Base-by-base conservation (phyloP, 1,139 yeast genomes). In the Magnusiomyces tetraspermus region DNA sequence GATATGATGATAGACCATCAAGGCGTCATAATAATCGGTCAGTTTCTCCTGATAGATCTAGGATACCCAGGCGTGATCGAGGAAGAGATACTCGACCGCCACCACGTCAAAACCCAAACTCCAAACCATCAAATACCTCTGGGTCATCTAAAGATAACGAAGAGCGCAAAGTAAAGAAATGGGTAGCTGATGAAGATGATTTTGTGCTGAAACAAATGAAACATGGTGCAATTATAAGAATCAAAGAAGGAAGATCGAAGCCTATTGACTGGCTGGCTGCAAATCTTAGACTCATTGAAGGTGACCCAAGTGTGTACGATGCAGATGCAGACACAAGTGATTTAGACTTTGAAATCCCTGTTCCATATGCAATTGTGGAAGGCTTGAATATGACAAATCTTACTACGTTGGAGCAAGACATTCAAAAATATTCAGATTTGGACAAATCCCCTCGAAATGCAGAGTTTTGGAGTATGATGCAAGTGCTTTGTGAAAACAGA, bases 171-270 rank as follows among this genome's bases (percentile, higher is more conserved):
- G 46, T 54, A 23, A 60, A 54, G 24, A 61, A 62, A 51, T 65
- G 72, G 69, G 65, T 64, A 22, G 63, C 64, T 1, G 63, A 61
- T 31, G 73, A 69, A 51, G 69, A 66, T 44, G 59, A 56, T 21
- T 70, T 69, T 55, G 63, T 63, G 41, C 56, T 65, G 26, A 58
- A 59, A 51, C 73, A 70, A 55, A 63, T 60, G 51, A 61, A 61
- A 48, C 60, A 60, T 30, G 68, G 71, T 1, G 63, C 72, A 8
- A 53, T 63, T 44, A 63, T 68, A 22, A 61, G 72, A 5, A 57
- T 68, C 30, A 55, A 59, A 28, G 66, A 67, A 37, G 61, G 58
- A 11, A 55, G 72, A 5, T 62, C 61, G 3, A 55, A 55, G 22
- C 63, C 64, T 1, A 48, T 64, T 5, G 72, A 69, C 56, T 56